Conservation (phyloP, 352 stramenopile genomes). For the Phytophthora capsici region DNA sequence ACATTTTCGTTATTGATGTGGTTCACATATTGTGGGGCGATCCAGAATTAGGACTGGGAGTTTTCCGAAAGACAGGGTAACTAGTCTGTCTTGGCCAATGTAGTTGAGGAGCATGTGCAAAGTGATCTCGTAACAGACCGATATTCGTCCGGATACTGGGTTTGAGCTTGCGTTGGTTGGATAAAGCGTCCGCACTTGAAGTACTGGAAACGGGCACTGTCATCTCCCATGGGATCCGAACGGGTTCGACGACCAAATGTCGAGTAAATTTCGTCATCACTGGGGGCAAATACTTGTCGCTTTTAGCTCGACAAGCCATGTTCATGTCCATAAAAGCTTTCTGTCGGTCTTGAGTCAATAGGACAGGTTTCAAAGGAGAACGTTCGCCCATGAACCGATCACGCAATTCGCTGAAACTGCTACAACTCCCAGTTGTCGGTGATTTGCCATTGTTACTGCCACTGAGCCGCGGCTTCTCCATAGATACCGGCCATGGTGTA, state of each 20-base stretch:
- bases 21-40: not conserved
- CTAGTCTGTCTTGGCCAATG: conserved; percentile 60
- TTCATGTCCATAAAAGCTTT: conserved; percentile 33
- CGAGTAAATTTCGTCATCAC: conserved; percentile 46
- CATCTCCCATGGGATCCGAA: conserved; percentile 75
- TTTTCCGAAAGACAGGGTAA: conserved; percentile 30
- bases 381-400: conserved; percentile 35
- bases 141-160: conserved; percentile 64
- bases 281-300: conserved; percentile 14
- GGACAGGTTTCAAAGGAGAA: conserved; percentile 35
- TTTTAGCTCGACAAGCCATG: conserved; percentile 8
- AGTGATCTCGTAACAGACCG: conserved; percentile 61
- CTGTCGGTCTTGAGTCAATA: conserved; percentile 36
- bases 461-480: not conserved
- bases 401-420: conserved; percentile 36
- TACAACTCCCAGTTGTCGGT: conserved; percentile 12
- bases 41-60: conserved; percentile 1
- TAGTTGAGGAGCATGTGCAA: conserved; percentile 58
- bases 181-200: conserved; percentile 26
- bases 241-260: conserved; percentile 52
- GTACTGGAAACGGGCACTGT: conserved; percentile 48
- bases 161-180: conserved; percentile 66
- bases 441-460: conserved; percentile 19
- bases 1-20: conserved; percentile 1
- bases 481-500: conserved; percentile 46